Conservation (phyloP, 768 basidiomycete genomes). For the Tubosaeta brunneosetosa region DNA sequence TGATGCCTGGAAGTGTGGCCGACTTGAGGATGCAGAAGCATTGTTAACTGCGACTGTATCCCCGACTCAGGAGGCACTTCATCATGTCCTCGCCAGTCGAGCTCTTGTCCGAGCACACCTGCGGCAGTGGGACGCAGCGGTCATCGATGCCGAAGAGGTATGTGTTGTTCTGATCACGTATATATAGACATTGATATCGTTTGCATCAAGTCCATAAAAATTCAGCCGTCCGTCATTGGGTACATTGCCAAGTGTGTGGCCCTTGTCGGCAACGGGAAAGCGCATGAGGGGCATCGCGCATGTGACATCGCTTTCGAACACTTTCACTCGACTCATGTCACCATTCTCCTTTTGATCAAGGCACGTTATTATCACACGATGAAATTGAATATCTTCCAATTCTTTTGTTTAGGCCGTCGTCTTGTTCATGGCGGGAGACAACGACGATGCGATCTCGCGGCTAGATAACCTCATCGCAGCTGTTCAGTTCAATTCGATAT, state of each 20-base stretch:
- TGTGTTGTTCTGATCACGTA: background rate
- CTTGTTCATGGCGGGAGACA: background rate
- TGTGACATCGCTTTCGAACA: constrained; percentile 6
- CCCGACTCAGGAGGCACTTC: background rate
- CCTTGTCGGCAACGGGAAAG: background rate
- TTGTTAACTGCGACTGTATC: background rate
- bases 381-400: background rate
- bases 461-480: background rate
- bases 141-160: constrained; percentile 5
- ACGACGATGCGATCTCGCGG: constrained; percentile 4
- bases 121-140: constrained; percentile 1
- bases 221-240: constrained; percentile 1
- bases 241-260: constrained; percentile 3
- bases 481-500: background rate
- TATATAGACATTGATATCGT: background rate
- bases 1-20: background rate
- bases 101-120: constrained; percentile 5
- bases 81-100: constrained; percentile 1
- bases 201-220: constrained; percentile 1
- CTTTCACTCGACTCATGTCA: background rate
- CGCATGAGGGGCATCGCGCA: background rate
- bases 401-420: background rate
- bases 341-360: constrained; percentile 2
- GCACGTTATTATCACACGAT: background rate
- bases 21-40: background rate